Evolutionary conservation across 108 stramenopile species (phyloP).

Genomic region (Ochromonas danica): DNA sequence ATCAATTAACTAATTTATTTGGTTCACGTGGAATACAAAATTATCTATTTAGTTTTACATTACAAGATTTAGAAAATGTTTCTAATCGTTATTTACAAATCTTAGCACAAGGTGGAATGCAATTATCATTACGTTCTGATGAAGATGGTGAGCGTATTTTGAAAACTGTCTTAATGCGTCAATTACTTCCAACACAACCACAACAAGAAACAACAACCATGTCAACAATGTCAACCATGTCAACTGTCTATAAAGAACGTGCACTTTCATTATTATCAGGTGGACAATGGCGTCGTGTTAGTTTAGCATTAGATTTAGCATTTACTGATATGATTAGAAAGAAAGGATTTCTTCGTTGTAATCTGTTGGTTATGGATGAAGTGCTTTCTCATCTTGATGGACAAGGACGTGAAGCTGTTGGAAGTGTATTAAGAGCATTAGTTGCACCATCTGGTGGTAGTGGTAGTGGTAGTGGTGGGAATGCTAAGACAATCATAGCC

Average conservation of each 20-base stretch:
- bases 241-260: constrained; percentile 42
- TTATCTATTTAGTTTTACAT: constrained; percentile 50
- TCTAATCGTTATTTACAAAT: constrained; percentile 38
- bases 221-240: too few species aligned
- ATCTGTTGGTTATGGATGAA: constrained; percentile 52
- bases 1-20: not conserved
- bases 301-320: constrained; percentile 50
- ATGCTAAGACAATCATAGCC: too few species aligned
- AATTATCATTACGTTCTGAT: constrained; percentile 36
- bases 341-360: constrained; percentile 47
- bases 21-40: constrained; percentile 2
- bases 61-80: constrained; percentile 45
- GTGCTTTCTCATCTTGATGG: constrained; percentile 46
- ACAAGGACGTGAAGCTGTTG: constrained; percentile 37
- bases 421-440: constrained; percentile 41
- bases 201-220: too few species aligned
- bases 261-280: constrained; percentile 51
- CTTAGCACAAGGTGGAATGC: constrained; percentile 49
- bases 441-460: not conserved
- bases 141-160: constrained; percentile 49
- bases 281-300: constrained; percentile 55
- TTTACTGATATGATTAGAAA: constrained; percentile 48
- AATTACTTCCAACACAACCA: not conserved
- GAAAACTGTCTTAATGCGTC: constrained; percentile 41
- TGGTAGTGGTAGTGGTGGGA: too few species aligned